A percentile compares a stretch with the other conserved stretches of the same genome.
Conservation (phyloP, 306 rosid genomes). For the Gynostemma pentaphyllum region DNA sequence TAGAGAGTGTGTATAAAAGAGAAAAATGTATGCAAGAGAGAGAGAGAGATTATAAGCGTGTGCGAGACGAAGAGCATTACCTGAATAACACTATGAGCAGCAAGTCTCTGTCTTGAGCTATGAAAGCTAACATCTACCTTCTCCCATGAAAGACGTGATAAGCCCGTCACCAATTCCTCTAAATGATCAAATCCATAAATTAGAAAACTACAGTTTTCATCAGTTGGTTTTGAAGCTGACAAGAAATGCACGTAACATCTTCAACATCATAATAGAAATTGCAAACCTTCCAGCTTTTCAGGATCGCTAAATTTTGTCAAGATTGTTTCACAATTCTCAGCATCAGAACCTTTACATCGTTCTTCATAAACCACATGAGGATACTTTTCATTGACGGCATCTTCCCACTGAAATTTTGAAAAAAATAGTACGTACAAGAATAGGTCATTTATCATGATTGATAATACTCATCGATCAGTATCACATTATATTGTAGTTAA, state of each 20-base stretch:
- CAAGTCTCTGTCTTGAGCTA: constrained; percentile 55
- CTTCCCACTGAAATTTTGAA: constrained; percentile 56
- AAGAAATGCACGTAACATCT: background rate
- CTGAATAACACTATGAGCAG: constrained; percentile 98
- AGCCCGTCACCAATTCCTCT: constrained; percentile 81
- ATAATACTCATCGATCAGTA: background rate
- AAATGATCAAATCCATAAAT: constrained; percentile 9
- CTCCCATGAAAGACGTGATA: constrained; percentile 84
- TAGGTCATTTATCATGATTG: background rate
- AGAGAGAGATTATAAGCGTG: background rate
- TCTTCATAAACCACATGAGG: constrained; percentile 92
- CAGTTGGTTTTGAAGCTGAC: background rate
- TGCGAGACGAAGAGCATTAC: constrained; percentile 20
- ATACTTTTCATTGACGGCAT: constrained; percentile 62
- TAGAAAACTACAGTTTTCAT: background rate
- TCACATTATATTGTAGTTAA: background rate
- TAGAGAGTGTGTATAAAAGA: too few relatives aligned
- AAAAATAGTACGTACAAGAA: background rate
- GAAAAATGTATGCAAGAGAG: background rate
- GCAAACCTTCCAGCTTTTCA: constrained; percentile 81
- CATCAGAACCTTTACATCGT: constrained; percentile 71
- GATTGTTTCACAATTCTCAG: constrained; percentile 44
- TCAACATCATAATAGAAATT: background rate
- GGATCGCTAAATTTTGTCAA: constrained; percentile 22
- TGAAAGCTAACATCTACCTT: constrained; percentile 96